A percentile compares a stretch with the other conserved stretches of the same genome.
Evolutionary conservation across 345 rosid species (phyloP).

Genomic region (Aegle marmelos): DNA sequence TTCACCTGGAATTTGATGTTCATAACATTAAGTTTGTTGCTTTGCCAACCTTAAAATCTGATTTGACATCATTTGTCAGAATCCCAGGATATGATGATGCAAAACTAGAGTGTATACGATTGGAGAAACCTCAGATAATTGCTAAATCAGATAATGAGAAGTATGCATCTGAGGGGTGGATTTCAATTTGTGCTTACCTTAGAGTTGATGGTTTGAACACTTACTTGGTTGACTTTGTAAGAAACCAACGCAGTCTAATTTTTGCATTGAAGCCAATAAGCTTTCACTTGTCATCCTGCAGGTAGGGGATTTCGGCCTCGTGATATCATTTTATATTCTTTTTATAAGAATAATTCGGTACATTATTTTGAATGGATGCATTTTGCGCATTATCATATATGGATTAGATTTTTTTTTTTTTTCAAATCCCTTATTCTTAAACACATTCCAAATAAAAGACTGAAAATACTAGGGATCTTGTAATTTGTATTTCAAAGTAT

Average conservation of each 20-base stretch:
- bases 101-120: slow-evolving; percentile 40
- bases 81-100: slow-evolving; percentile 34
- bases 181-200: slow-evolving; percentile 49
- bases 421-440: background rate
- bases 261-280: slow-evolving; percentile 59
- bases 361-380: background rate
- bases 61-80: slow-evolving; percentile 28
- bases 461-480: background rate
- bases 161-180: slow-evolving; percentile 49
- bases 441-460: background rate
- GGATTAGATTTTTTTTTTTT: background rate
- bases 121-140: slow-evolving; percentile 47
- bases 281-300: slow-evolving; percentile 53
- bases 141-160: slow-evolving; percentile 50
- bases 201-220: slow-evolving; percentile 58
- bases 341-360: background rate
- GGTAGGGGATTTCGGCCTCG: slow-evolving; percentile 41
- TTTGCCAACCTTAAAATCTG: slow-evolving; percentile 57
- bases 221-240: slow-evolving; percentile 45
- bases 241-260: slow-evolving; percentile 42
- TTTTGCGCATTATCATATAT: background rate
- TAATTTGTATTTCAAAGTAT: background rate
- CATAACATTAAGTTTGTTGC: slow-evolving; percentile 60
- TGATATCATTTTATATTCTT: slow-evolving; percentile 4
- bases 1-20: slow-evolving; percentile 57